These are phyloP conservation scores for Solanum pinnatisectum DNA, from an alignment of 257 asterid species.

Conservation along the genomic window DNA sequence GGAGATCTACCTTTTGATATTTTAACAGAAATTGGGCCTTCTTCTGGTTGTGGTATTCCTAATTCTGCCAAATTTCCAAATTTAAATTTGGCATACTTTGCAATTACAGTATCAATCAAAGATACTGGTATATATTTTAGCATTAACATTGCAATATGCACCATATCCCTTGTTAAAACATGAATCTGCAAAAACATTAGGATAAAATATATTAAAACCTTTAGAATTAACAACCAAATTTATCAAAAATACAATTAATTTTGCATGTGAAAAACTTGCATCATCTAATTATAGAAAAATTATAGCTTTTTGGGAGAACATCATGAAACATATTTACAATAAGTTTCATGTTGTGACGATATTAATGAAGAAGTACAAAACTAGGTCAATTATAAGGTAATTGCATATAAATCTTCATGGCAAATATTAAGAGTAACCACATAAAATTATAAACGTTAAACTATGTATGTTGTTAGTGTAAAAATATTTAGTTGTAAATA, in stretches of 20 bases:
- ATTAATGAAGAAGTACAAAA: neutral
- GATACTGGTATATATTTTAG: slow-evolving; percentile 6
- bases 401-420: neutral
- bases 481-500: neutral
- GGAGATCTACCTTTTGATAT: slow-evolving; percentile 33
- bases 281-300: neutral
- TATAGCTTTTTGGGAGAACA: neutral
- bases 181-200: slow-evolving; percentile 27
- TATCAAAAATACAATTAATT: neutral
- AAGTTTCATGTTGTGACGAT: neutral
- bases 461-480: neutral
- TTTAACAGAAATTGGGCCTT: slow-evolving; percentile 41
- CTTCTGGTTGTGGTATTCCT: slow-evolving; percentile 32
- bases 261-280: slow-evolving; percentile 5
- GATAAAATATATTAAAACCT: neutral
- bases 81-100: neutral
- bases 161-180: slow-evolving; percentile 23
- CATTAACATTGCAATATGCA: slow-evolving; percentile 29
- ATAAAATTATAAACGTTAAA: neutral
- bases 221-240: neutral
- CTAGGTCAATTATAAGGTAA: neutral
- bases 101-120: slow-evolving; percentile 17
- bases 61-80: slow-evolving; percentile 25
- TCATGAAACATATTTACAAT: neutral
- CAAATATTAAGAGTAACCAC: neutral